Base-by-base conservation (phyloP, 2,329 filamentous ascomycete genomes). In the Xylariales sp. region DNA sequence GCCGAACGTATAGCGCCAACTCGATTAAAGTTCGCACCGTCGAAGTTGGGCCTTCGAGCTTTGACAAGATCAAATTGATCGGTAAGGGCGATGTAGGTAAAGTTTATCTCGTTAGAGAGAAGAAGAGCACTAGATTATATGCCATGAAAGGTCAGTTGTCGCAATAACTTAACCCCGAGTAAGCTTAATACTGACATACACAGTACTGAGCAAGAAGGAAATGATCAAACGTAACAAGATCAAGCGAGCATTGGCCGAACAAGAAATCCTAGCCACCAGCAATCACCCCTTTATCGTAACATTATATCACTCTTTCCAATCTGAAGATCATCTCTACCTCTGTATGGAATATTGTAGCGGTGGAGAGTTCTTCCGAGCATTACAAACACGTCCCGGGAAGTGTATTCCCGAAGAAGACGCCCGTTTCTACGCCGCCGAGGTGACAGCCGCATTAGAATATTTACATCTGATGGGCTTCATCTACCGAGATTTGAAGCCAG, bases 151-250 rank as follows among this genome's bases (percentile, higher is more conserved):
- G 95, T 97, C 80, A 74, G 85, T 62, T 34, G 12, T 18, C 5
- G 7, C 18, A 50, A 16, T 45, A 7, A 56, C 45, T 3, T 18
- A 34, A 16, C 30, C 8, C 3, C 23, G 5, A 41, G 43, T 50
- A 18, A 32, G 12, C 18, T n/a, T 54, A 16, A 32, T 36, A 49
- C 64, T 65, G 62, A 75, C 81, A 62, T 50, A 59, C 61, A 16
- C 78, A 98, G 96, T 99, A 5, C 80, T 99, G 81, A 98, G 94
- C 86, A 99, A 99, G 83, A 97, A 98, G 85, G 96, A 99, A 81
- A 99, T 99, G 96, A 99, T 99, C 82, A 99, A 99, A 85, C 92
- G 96, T 66, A 99, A 99, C 86, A 99, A 99, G 87, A 99, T 99
- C 83, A 99, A 99, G 87, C 90, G 96, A 78, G 96, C 96, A 14